Base-by-base conservation (phyloP, 352 stramenopile species). In the Pythium myriotylum region DNA sequence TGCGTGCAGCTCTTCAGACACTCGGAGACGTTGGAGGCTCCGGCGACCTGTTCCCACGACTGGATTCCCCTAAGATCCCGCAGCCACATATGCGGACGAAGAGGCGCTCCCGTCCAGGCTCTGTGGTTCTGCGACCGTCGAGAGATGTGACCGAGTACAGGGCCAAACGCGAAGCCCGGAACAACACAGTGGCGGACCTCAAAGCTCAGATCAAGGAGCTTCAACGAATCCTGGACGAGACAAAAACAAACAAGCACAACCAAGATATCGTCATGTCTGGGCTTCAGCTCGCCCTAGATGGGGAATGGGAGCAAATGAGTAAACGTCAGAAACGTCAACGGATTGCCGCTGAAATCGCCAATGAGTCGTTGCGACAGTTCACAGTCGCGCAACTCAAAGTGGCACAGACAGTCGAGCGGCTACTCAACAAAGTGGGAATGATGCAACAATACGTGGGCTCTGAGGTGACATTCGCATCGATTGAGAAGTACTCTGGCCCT, bases 271-370 rank as follows among this genome's bases (percentile, higher is more conserved):
- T 43, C 13, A n/a, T 43, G 13, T 43, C 37, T 43, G 17, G 37
- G 7, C 37, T 16, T 14, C 13, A 43, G 17, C 37, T 16, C 17
- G n/a, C 37, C 7, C 13, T 43, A 20, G 17, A 43, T 14, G 37
- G 37, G 13, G 37, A 43, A 14, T 43, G 37, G 37, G 37, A 43
- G n/a, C 37, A 43, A 43, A 43, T 43, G 37, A 43, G 37, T 20
- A 17, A 43, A 20, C 37, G 37, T 14, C 37, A 43, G 37, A 43
- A 43, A 14, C 37, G 37, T 17, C 37, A 43, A 14, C 13, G 37
- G 17, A 6, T 43, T 6, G 37, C 13, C 5, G 37, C 37, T 6
- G 37, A 43, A 20, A 16, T 43, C 37, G 37, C 37, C 7, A 43
- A 43, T 20, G 17, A 6, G 13, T 20, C 37, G 13, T 14, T 43